Conservation (phyloP, 2,329 filamentous ascomycete genomes). For the Penicillium sp. region DNA sequence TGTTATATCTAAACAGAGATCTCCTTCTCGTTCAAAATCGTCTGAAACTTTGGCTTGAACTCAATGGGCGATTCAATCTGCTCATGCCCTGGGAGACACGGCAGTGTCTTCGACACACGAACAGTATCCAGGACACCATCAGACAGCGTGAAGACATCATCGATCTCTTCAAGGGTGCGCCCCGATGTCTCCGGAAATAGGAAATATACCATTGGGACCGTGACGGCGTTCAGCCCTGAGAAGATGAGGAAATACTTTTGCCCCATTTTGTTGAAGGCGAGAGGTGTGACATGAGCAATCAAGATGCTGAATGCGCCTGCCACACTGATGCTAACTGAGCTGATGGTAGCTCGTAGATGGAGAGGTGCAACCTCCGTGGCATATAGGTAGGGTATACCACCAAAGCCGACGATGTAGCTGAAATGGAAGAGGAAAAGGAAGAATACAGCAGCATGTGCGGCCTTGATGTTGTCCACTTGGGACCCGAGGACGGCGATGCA, state of each 20-base stretch:
- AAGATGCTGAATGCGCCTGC: slow-evolving; percentile 22
- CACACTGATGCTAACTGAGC: slow-evolving; percentile 24
- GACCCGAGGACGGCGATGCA: slow-evolving; percentile 21
- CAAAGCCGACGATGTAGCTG: slow-evolving; percentile 24
- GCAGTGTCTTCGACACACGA: slow-evolving; percentile 7
- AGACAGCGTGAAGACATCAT: slow-evolving; percentile 20
- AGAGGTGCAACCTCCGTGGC: slow-evolving; percentile 22
- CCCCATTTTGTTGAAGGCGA: slow-evolving; percentile 22
- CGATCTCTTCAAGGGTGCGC: slow-evolving; percentile 25
- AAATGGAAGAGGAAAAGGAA: slow-evolving; percentile 27
- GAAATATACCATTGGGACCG: slow-evolving; percentile 20
- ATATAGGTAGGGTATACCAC: slow-evolving; percentile 26
- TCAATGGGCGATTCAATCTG: not conserved
- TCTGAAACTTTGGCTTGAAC: not conserved
- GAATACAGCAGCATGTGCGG: slow-evolving; percentile 20
- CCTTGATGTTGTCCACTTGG: slow-evolving; percentile 9
- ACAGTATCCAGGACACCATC: slow-evolving; percentile 14
- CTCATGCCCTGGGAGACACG: not conserved
- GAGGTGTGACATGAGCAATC: slow-evolving; percentile 21
- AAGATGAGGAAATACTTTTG: slow-evolving; percentile 23
- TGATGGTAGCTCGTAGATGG: slow-evolving; percentile 24
- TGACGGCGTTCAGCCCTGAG: slow-evolving; percentile 18
- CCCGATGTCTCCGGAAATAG: slow-evolving; percentile 24
- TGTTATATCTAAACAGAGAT: not conserved
- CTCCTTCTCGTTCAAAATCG: not conserved